Percentiles rank a stretch among this genome's conserved stretches.
These are phyloP conservation scores for Diaporthe eres DNA, from an alignment of 2,329 filamentous ascomycete species.

Conservation along the genomic window DNA sequence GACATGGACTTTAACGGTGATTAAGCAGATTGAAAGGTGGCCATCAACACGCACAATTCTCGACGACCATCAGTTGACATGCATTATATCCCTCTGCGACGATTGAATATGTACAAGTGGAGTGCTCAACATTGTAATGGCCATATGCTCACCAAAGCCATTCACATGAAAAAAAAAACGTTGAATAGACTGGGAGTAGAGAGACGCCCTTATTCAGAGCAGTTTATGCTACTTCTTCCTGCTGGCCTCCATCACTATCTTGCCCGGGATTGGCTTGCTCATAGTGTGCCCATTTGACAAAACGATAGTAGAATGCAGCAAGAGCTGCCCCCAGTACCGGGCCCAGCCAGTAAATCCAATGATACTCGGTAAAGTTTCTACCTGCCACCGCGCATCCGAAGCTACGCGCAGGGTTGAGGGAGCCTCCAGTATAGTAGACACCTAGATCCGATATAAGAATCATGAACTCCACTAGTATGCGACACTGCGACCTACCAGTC, in stretches of 20 bases:
- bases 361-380: conserved; percentile 53
- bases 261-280: conserved; percentile 57
- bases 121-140: too few species aligned
- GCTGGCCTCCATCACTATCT: conserved; percentile 43
- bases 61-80: too few species aligned
- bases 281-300: conserved; percentile 60
- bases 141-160: too few species aligned
- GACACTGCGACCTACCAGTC: conserved; percentile 47
- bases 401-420: conserved; percentile 59
- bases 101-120: too few species aligned
- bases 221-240: not conserved
- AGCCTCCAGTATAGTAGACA: conserved; percentile 58
- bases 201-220: fast-evolving
- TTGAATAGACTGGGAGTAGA: not conserved
- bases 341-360: conserved; percentile 63
- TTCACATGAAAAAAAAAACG: too few species aligned
- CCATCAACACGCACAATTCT: not conserved
- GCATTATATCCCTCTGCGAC: too few species aligned
- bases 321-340: conserved; percentile 58
- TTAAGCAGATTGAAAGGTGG: not conserved
- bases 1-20: not conserved
- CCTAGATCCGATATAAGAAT: conserved; percentile 42
- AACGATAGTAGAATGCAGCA: conserved; percentile 57
- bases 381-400: conserved; percentile 59
- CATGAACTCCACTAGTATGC: too few species aligned